Evolutionary conservation across 306 rosid species (phyloP).

Genomic region (Prunus campanulata): DNA sequence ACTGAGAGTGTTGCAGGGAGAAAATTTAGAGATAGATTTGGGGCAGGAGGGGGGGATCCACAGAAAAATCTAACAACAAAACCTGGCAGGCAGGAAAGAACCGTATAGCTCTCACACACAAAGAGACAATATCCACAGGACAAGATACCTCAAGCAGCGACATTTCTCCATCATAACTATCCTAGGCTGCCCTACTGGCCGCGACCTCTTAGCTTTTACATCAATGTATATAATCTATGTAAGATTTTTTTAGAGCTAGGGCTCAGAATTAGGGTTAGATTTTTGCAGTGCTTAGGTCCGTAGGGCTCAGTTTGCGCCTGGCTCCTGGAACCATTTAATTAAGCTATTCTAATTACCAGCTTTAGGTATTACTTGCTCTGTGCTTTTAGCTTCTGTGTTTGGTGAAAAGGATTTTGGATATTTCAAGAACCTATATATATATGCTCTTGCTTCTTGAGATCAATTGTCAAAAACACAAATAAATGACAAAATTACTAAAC

Average conservation of each 20-base stretch:
- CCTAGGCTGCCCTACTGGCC: constrained; percentile 7
- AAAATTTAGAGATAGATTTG: constrained; percentile 58
- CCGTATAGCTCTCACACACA: constrained; percentile 21
- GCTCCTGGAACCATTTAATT: neutral
- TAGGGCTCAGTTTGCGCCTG: constrained; percentile 14
- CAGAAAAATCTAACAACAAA: constrained; percentile 24
- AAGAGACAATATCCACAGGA: constrained; percentile 36
- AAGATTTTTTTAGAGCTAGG: neutral
- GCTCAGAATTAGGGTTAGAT: neutral
- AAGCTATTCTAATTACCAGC: neutral
- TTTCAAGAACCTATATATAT: neutral
- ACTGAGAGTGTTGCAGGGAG: constrained; percentile 22
- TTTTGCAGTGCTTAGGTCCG: neutral
- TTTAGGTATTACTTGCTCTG: constrained; percentile 32
- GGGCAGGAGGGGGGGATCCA: constrained; percentile 34
- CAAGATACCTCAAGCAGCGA: constrained; percentile 56
- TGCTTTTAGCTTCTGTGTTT: constrained; percentile 20
- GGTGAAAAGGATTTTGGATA: constrained; percentile 3
- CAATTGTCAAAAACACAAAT: neutral
- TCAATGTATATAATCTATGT: neutral
- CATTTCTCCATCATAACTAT: constrained; percentile 48
- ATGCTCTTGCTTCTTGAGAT: neutral
- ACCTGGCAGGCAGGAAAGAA: constrained; percentile 30
- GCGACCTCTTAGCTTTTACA: neutral
- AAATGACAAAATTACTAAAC: neutral